Evolutionary conservation across 345 rosid species (phyloP).

Genomic region (Salix koriyanagi): DNA sequence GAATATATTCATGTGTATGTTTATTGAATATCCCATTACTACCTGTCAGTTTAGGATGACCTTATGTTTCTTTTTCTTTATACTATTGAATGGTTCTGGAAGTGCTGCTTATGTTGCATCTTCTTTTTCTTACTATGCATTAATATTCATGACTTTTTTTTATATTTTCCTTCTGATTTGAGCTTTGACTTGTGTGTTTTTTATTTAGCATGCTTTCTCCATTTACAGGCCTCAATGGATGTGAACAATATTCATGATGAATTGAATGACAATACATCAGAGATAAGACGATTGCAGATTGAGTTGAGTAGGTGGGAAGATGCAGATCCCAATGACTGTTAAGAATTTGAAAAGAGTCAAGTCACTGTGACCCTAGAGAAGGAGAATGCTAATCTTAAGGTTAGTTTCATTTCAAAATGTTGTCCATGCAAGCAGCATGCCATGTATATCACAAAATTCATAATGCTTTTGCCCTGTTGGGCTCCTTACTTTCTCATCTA

Average conservation of each 20-base stretch:
- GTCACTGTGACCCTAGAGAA: constrained; percentile 49
- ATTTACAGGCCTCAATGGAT: constrained; percentile 50
- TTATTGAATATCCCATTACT: background rate
- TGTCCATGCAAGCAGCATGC: constrained; percentile 3
- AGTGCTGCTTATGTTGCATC: background rate
- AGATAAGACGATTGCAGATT: constrained; percentile 54
- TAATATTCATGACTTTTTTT: background rate
- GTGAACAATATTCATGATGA: constrained; percentile 54
- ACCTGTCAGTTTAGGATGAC: background rate
- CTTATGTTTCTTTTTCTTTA: background rate
- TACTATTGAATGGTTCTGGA: background rate
- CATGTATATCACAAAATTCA: background rate
- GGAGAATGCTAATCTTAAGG: constrained; percentile 77
- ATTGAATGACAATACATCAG: constrained; percentile 59
- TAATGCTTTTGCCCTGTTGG: constrained; percentile 6
- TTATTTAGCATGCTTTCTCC: background rate
- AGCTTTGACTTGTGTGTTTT: constrained; percentile 1
- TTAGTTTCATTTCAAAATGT: constrained; percentile 17
- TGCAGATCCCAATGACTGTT: constrained; percentile 38
- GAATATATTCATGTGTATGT: background rate
- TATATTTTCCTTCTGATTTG: background rate
- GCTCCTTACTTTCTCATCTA: constrained; percentile 11
- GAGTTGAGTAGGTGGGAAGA: constrained; percentile 49
- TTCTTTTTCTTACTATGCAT: background rate
- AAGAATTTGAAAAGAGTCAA: constrained; percentile 43